Evolutionary conservation across 306 rosid species (phyloP).

Genomic region (Casuarina glauca): DNA sequence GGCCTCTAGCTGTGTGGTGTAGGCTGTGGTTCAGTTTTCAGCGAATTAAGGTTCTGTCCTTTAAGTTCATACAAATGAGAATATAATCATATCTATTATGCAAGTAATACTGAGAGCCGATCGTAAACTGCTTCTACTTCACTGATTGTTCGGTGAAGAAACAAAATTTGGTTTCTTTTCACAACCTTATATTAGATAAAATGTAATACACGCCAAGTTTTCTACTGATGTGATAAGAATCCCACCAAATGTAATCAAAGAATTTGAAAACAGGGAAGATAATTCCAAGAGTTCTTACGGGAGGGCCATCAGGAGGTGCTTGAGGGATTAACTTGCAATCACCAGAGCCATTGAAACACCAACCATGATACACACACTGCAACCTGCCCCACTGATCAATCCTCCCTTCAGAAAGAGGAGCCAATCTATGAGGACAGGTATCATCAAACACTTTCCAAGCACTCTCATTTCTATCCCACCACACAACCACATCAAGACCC

Average conservation of each 20-base stretch:
- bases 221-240: not conserved
- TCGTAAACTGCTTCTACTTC: not conserved
- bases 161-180: not conserved
- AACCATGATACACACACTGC: slow-evolving; percentile 96
- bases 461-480: slow-evolving; percentile 92
- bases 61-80: not conserved
- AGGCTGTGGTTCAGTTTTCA: not conserved
- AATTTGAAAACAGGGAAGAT: not conserved
- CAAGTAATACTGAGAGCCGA: not conserved
- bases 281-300: slow-evolving; percentile 40
- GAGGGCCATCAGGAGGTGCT: slow-evolving; percentile 59
- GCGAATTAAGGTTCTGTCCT: too few relatives aligned
- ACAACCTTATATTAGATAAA: not conserved
- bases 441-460: slow-evolving; percentile 89
- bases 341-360: slow-evolving; percentile 93
- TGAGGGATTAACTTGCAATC: slow-evolving; percentile 77
- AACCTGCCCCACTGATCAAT: slow-evolving; percentile 92
- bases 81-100: not conserved
- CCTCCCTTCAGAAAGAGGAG: slow-evolving; percentile 93
- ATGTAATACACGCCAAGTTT: not conserved
- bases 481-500: slow-evolving; percentile 88
- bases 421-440: slow-evolving; percentile 86
- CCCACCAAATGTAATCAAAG: not conserved
- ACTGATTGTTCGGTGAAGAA: not conserved
- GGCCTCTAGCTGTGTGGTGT: not conserved